phyloP scores from a whole-genome alignment of 106 monocot species.

The Hemerocallis citrina region DNA sequence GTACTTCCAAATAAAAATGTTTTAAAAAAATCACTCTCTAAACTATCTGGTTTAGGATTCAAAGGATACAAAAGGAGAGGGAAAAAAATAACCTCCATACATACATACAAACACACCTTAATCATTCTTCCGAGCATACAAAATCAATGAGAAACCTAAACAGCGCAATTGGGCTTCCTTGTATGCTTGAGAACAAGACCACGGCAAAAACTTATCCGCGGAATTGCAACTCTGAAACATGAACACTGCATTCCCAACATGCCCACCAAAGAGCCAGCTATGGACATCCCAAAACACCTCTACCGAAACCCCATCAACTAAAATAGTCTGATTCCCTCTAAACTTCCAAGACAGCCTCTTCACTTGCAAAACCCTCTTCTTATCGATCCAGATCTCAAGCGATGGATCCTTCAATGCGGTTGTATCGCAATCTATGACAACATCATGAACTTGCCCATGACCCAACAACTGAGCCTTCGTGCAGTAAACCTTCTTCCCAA shows the following conservation, averaged over 20 bases:
- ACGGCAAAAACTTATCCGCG: conserved; percentile 25
- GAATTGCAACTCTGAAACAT: conserved; percentile 65
- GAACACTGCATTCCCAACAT: conserved; percentile 56
- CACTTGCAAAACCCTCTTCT: conserved; percentile 75
- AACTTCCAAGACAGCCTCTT: conserved; percentile 83
- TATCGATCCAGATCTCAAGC: conserved; percentile 78
- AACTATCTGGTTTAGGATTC: too few relatives aligned
- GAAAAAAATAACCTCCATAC: neutral
- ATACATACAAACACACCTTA: conserved; percentile 25
- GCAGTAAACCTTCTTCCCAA: conserved; percentile 62
- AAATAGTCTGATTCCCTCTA: conserved; percentile 77
- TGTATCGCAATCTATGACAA: conserved; percentile 64
- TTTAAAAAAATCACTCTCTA: too few relatives aligned
- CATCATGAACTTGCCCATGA: conserved; percentile 57
- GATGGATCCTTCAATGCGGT: conserved; percentile 42
- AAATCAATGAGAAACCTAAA: conserved; percentile 67
- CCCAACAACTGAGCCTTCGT: conserved; percentile 54
- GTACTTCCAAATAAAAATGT: too few relatives aligned
- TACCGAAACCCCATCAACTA: conserved; percentile 66
- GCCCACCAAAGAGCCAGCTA: conserved; percentile 65
- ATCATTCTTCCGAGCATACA: conserved; percentile 82
- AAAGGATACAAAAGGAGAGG: neutral
- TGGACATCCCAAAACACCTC: conserved; percentile 94
- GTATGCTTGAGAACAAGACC: conserved; percentile 32
- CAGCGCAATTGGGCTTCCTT: conserved; percentile 22